phyloP scores from a whole-genome alignment of 2,329 filamentous ascomycete species.

The Clarireedia paspali region DNA sequence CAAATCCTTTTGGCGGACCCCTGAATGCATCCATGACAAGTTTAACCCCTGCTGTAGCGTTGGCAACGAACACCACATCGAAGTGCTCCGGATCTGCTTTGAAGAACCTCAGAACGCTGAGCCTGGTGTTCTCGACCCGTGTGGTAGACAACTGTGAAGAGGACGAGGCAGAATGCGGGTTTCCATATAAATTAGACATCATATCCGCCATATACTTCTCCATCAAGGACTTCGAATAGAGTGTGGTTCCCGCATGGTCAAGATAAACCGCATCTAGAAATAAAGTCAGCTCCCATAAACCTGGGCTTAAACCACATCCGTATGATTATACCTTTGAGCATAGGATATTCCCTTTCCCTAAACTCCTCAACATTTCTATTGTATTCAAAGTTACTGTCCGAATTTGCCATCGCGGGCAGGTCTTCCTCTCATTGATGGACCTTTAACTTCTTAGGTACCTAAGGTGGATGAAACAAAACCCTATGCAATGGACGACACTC shows the following conservation, averaged over 20 bases:
- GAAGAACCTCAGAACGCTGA: conserved; percentile 68
- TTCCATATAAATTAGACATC: conserved; percentile 73
- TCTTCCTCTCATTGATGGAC: neutral
- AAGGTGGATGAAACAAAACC: conserved; percentile 8
- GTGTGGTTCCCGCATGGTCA: conserved; percentile 91
- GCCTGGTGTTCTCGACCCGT: conserved; percentile 67
- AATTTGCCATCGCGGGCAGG: conserved; percentile 13
- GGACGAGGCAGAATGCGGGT: conserved; percentile 80
- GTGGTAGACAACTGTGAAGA: conserved; percentile 72
- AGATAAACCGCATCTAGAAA: conserved; percentile 50
- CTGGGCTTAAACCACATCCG: neutral
- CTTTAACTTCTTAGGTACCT: conserved; percentile 7
- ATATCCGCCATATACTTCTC: conserved; percentile 67
- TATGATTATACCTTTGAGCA: conserved; percentile 50
- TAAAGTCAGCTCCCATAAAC: conserved; percentile 5
- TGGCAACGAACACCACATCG: conserved; percentile 85
- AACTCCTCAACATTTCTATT: conserved; percentile 52
- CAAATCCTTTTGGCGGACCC: conserved; percentile 61
- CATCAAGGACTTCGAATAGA: conserved; percentile 73
- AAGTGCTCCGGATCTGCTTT: conserved; percentile 74
- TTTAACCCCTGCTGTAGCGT: conserved; percentile 87
- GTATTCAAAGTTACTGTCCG: conserved; percentile 34
- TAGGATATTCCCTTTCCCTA: conserved; percentile 56
- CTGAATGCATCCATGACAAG: conserved; percentile 73
- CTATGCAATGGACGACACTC: neutral